A percentile compares a stretch with the other conserved stretches of the same genome.
These are phyloP conservation scores for Metarhizium guizhouense DNA, from an alignment of 2,329 filamentous ascomycete genomes.

Conservation along the genomic window DNA sequence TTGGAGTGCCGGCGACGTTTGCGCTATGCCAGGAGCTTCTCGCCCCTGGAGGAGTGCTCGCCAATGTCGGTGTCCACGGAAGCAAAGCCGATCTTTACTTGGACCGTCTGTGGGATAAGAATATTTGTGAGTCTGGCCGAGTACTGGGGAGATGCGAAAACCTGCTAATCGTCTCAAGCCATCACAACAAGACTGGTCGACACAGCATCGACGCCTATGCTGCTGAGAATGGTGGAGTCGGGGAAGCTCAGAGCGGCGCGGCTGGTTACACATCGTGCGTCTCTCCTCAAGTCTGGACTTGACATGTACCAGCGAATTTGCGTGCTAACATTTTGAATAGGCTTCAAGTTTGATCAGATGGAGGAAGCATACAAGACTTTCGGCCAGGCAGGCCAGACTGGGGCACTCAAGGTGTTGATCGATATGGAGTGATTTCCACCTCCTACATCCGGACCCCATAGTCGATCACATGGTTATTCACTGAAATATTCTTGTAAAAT, in stretches of 20 bases:
- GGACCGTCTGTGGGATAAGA: constrained; percentile 44
- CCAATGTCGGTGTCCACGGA: constrained; percentile 51
- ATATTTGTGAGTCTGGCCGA: constrained; percentile 33
- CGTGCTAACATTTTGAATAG: constrained; percentile 12
- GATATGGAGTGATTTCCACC: constrained; percentile 3
- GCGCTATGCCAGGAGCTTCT: constrained; percentile 44
- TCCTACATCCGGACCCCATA: neutral
- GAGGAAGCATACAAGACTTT: constrained; percentile 36
- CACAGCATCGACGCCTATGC: constrained; percentile 36
- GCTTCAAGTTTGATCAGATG: constrained; percentile 32
- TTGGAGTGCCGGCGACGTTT: constrained; percentile 44
- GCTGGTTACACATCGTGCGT: constrained; percentile 36
- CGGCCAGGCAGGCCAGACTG: constrained; percentile 28
- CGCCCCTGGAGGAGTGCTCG: constrained; percentile 42
- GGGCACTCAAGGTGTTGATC: constrained; percentile 35
- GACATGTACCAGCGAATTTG: neutral
- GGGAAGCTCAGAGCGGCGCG: constrained; percentile 30
- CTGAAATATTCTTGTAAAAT: too few species aligned
- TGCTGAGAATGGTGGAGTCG: constrained; percentile 34
- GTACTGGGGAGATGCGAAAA: neutral
- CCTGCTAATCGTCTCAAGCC: constrained; percentile 13
- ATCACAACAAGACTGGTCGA: constrained; percentile 41
- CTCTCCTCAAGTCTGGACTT: neutral
- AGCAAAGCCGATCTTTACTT: constrained; percentile 41
- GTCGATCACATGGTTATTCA: too few species aligned